Evolutionary conservation across 139 green algal species (phyloP), one percentile per base, ranked within the genome.

Genomic region (Tetratostichococcus sp.): DNA sequence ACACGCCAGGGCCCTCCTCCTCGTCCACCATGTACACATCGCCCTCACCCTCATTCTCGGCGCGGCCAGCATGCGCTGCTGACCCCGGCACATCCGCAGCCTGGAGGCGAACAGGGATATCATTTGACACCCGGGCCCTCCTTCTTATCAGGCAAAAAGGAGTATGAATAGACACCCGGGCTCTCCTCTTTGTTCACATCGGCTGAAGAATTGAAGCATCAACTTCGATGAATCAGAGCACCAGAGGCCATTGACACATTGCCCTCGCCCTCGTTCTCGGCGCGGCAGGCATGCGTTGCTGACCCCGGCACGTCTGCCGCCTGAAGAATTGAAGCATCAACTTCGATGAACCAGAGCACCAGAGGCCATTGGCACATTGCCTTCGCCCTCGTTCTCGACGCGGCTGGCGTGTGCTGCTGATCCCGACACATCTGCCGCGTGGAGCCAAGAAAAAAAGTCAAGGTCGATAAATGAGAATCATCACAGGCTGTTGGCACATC

Each of bases 231-330:
- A n/a, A n/a, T n/a, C n/a, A n/a, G n/a, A n/a, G n/a, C n/a, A n/a
- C n/a, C n/a, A n/a, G n/a, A n/a, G n/a, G n/a, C 75, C 43, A 59
- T 68, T 80, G 91, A 94, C 73, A 94, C 86, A 62, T 94, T 88
- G 11, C 80, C 84, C 0, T 84, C 81, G 14, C 26, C 1, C 32
- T 17, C n/a, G 67, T 69, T 35, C 42, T 67, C 43, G 43, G 74
- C 67, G 26, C n/a, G 0, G 34, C 16, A 19, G 1, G 14, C 39
- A 59, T 83, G 69, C 16, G 35, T 30, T 11, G 69, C 35, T 21
- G 75, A 43, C 6, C 39, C 34, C 8, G 35, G 30, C 34, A 42
- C 28, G 25, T 43, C 72, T 42, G 65, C 75, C 65, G 28, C 4
- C 23, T n/a, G n/a, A n/a, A n/a, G n/a, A n/a, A n/a, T n/a, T n/a